phyloP scores from a whole-genome alignment of 2,329 filamentous ascomycete genomes.

The Nemania abortiva region DNA sequence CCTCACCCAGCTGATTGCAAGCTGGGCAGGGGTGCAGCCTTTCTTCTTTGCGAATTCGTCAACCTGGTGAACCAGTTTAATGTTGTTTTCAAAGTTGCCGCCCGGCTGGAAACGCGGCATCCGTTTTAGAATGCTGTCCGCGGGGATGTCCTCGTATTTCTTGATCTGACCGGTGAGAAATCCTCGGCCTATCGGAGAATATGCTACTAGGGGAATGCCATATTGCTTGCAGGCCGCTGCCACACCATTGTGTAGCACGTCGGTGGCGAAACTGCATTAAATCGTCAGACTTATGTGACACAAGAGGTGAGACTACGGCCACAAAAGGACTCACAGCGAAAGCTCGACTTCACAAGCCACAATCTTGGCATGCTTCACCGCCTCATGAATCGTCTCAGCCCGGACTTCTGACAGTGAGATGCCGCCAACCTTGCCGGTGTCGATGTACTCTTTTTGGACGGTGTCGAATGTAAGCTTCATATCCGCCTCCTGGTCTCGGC shows the following conservation, averaged over 20 bases:
- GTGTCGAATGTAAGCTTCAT: constrained; percentile 53
- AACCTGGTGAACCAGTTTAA: constrained; percentile 70
- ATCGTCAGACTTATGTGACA: constrained; percentile 32
- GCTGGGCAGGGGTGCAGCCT: constrained; percentile 70
- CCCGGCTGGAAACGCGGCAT: constrained; percentile 70
- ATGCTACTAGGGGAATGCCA: constrained; percentile 77
- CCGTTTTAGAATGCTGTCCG: constrained; percentile 60
- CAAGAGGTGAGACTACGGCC: background rate
- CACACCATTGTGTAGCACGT: constrained; percentile 49
- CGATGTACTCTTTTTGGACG: constrained; percentile 54
- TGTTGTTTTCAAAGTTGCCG: constrained; percentile 73
- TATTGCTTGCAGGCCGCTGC: constrained; percentile 68
- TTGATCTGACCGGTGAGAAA: constrained; percentile 68
- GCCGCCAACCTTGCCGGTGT: constrained; percentile 56
- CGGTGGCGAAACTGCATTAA: constrained; percentile 41
- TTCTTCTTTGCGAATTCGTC: constrained; percentile 70
- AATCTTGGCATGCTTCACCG: constrained; percentile 52
- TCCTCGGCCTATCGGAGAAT: constrained; percentile 74
- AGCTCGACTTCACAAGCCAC: constrained; percentile 56
- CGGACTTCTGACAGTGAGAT: constrained; percentile 57
- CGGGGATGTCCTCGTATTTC: constrained; percentile 65
- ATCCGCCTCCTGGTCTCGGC: constrained; percentile 59
- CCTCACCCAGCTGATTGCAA: constrained; percentile 74
- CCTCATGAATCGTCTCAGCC: constrained; percentile 55
- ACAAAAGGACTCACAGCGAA: constrained; percentile 47